Evolutionary conservation across 371 early-diverging fungal species (phyloP).

Genomic region (Syncephalastrum sp.): DNA sequence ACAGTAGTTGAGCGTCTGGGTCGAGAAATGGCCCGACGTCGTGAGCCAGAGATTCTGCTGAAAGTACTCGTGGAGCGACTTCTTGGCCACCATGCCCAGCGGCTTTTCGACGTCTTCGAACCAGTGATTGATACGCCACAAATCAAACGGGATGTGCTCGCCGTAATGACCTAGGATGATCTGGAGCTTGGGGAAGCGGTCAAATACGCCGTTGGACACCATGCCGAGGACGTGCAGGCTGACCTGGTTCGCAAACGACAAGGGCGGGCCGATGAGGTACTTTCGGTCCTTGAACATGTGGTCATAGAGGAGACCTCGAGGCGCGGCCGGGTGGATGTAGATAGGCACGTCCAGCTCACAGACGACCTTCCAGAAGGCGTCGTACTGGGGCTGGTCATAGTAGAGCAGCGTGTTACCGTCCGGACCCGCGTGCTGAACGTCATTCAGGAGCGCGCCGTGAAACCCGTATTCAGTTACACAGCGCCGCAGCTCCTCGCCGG

Average conservation of each 20-base stretch:
- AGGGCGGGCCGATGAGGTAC: conserved; percentile 9
- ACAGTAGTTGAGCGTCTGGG: conserved; percentile 8
- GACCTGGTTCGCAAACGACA: conserved; percentile 10
- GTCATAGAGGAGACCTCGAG: conserved; percentile 1
- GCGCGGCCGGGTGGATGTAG: conserved; percentile 12
- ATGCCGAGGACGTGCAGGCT: conserved; percentile 11
- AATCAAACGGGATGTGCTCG: conserved; percentile 11
- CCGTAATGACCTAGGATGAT: conserved; percentile 14
- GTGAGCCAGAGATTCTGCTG: conserved; percentile 17
- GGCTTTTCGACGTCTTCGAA: conserved; percentile 11
- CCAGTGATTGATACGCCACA: conserved; percentile 11
- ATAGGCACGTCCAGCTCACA: conserved; percentile 12
- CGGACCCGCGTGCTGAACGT: conserved; percentile 6
- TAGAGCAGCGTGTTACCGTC: conserved; percentile 8
- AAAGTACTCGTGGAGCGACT: conserved; percentile 6
- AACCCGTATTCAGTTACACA: conserved; percentile 10
- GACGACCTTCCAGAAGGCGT: conserved; percentile 7
- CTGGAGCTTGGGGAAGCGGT: conserved; percentile 16
- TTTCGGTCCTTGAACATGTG: conserved; percentile 3
- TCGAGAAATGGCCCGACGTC: conserved; percentile 14
- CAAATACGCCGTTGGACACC: conserved; percentile 15
- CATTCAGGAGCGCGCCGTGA: conserved; percentile 10
- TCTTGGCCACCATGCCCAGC: conserved; percentile 1
- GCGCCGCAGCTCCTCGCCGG: conserved; percentile 9
- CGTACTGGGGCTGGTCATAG: conserved; percentile 11